Conservation (phyloP, 192 early-diverging fungal genomes). For the Anaeromyces robustus region DNA sequence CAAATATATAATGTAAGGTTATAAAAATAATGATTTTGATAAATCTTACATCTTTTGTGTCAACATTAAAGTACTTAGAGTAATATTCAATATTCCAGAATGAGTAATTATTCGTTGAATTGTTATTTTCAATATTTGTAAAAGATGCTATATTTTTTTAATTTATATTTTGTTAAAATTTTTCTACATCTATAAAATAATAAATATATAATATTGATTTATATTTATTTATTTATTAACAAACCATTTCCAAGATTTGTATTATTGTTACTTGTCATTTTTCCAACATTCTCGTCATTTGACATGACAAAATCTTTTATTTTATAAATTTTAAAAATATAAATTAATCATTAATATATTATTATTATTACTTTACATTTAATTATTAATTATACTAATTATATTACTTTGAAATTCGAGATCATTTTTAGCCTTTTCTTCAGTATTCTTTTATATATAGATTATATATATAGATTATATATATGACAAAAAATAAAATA, state of each 20-base stretch:
- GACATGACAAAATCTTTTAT: not conserved
- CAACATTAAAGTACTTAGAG: conserved; percentile 80
- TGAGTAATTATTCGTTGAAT: conserved; percentile 15
- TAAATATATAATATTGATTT: too few relatives aligned
- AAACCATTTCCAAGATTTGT: not conserved
- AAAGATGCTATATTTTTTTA: not conserved
- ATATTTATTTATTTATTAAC: not conserved
- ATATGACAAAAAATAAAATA: too few relatives aligned
- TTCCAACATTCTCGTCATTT: not conserved
- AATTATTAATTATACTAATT: too few relatives aligned
- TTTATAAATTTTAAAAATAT: too few relatives aligned
- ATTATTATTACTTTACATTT: too few relatives aligned
- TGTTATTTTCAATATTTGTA: not conserved
- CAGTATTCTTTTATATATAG: not conserved
- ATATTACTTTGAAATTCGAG: not conserved
- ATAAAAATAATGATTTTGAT: not conserved
- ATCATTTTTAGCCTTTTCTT: not conserved
- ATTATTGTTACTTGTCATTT: not conserved
- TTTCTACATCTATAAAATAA: too few relatives aligned
- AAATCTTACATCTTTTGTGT: conserved; percentile 58
- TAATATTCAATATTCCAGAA: conserved; percentile 88
- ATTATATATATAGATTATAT: too few relatives aligned
- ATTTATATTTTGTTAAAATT: too few relatives aligned
- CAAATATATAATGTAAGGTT: not conserved
- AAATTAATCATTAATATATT: too few relatives aligned